Conservation (phyloP, 164 flowering plant species). For the Amborella trichopoda region DNA sequence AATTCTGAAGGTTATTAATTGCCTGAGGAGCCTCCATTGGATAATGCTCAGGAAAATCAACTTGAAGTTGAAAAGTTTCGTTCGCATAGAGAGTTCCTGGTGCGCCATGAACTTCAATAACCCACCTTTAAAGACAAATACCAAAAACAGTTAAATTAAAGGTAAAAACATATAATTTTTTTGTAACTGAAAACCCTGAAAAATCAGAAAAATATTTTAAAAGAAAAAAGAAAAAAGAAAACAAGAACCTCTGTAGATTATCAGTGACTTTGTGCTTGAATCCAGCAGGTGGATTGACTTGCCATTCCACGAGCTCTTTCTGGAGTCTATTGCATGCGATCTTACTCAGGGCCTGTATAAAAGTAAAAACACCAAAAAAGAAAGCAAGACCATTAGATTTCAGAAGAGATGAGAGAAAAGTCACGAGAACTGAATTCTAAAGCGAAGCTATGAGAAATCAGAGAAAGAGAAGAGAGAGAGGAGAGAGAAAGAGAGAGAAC, state of each 20-base stretch:
- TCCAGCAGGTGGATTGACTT: conserved; percentile 75
- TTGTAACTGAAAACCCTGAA: neutral
- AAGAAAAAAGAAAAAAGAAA: neutral
- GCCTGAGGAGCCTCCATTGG: conserved; percentile 99
- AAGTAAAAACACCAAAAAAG: neutral
- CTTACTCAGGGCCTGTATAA: conserved; percentile 53
- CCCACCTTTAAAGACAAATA: conserved; percentile 9
- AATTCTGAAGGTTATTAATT: neutral
- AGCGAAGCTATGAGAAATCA: neutral
- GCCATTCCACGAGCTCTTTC: conserved; percentile 92
- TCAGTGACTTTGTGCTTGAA: conserved; percentile 79
- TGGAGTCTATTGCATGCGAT: conserved; percentile 78
- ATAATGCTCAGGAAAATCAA: conserved; percentile 54
- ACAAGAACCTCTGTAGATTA: conserved; percentile 67
- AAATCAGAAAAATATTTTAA: neutral
- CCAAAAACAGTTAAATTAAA: neutral
- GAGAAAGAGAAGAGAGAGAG: neutral
- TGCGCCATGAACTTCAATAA: conserved; percentile 55
- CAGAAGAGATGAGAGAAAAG: neutral
- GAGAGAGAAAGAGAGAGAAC: neutral
- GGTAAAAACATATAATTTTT: too few species aligned
- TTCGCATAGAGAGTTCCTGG: conserved; percentile 72
- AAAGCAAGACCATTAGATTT: neutral
- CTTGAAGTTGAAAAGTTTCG: conserved; percentile 19
- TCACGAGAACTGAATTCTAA: too few species aligned